Evolutionary conservation across 495 filamentous ascomycete species (phyloP).

Genomic region (Hyaloscypha bicolor): DNA sequence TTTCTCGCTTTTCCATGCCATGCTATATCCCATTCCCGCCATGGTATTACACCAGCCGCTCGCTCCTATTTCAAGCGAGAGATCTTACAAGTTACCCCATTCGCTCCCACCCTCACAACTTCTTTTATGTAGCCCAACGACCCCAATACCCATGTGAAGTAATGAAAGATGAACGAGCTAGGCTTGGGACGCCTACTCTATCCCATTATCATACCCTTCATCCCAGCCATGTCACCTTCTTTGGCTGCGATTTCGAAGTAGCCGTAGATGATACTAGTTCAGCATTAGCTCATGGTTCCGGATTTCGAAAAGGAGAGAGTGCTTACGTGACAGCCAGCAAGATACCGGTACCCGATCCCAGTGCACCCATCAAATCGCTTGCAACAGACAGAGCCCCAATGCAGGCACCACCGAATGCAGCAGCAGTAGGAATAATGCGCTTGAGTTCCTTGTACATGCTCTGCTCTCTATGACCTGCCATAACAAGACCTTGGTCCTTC

Average conservation of each 20-base stretch:
- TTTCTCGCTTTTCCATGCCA: constrained; percentile 1
- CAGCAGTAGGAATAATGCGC: constrained; percentile 96
- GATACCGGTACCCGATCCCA: constrained; percentile 97
- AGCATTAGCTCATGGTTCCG: constrained; percentile 33
- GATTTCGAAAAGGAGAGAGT: neutral
- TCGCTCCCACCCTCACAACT: neutral
- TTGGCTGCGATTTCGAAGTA: constrained; percentile 99
- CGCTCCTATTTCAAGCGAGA: neutral
- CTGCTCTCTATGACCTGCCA: constrained; percentile 99
- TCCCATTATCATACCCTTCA: constrained; percentile 85
- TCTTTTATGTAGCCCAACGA: constrained; percentile 23
- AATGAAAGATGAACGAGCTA: constrained; percentile 14
- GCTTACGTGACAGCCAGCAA: constrained; percentile 98
- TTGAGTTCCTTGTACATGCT: constrained; percentile 99
- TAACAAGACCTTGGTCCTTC: constrained; percentile 98
- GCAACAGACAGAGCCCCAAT: constrained; percentile 96
- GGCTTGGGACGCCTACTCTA: constrained; percentile 30
- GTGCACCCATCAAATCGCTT: constrained; percentile 93
- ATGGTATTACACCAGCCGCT: constrained; percentile 25
- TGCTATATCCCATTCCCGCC: neutral
- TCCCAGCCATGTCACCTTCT: constrained; percentile 89
- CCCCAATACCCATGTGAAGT: constrained; percentile 16
- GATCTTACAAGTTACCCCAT: neutral
- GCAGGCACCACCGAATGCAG: constrained; percentile 98
- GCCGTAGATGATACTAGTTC: constrained; percentile 87